These are phyloP conservation scores for Tetrahymena malaccensis DNA, from an alignment of 73 alveolate genomes.

Conservation along the genomic window DNA sequence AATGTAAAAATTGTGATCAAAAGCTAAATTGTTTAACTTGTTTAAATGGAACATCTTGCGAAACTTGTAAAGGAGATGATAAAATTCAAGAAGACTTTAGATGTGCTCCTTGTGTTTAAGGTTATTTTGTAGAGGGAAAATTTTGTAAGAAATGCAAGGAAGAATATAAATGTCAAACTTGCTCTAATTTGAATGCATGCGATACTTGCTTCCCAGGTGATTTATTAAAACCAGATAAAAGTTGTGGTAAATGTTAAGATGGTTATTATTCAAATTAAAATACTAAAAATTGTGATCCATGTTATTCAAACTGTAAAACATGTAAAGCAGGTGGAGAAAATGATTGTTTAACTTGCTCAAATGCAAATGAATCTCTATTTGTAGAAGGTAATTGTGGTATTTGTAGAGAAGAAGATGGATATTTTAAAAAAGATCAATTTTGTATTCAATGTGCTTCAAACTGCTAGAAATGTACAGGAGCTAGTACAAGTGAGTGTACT, in stretches of 20 bases:
- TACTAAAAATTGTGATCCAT: neutral
- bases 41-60: neutral
- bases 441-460: neutral
- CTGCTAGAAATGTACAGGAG: neutral
- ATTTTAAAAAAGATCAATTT: neutral
- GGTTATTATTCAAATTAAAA: neutral
- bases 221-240: neutral
- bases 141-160: neutral
- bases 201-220: neutral
- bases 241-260: neutral
- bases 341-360: neutral
- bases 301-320: neutral
- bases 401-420: neutral
- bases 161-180: neutral
- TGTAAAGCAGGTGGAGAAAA: neutral
- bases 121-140: neutral
- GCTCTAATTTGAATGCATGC: neutral
- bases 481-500: neutral
- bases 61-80: neutral
- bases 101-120: neutral
- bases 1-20: neutral
- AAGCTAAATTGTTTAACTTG: neutral
- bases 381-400: neutral
- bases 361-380: neutral
- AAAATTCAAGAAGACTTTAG: neutral